These are phyloP conservation scores for Lobosporangium transversale DNA, from an alignment of 192 early-diverging fungal genomes.

Conservation along the genomic window DNA sequence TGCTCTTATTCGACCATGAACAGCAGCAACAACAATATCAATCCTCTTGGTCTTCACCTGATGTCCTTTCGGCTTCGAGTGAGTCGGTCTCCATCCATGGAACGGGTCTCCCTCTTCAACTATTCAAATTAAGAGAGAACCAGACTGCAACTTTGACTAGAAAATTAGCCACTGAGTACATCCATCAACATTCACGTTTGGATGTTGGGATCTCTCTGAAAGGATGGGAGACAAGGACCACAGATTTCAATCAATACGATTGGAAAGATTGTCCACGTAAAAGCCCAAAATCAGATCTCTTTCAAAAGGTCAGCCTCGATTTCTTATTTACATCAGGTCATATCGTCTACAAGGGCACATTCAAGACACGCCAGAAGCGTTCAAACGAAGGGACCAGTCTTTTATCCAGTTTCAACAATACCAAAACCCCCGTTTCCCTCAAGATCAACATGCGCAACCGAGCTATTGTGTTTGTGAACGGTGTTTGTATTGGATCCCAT, in stretches of 20 bases:
- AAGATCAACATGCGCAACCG: slow-evolving; percentile 79
- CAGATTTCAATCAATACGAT: slow-evolving; percentile 11
- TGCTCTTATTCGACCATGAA: slow-evolving; percentile 54
- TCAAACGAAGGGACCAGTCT: slow-evolving; percentile 8
- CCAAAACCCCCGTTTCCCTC: slow-evolving; percentile 55
- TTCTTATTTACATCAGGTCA: slow-evolving; percentile 39
- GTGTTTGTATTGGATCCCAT: slow-evolving; percentile 78
- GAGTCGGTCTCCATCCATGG: slow-evolving; percentile 8
- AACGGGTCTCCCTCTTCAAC: slow-evolving; percentile 8
- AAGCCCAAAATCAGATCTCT: slow-evolving; percentile 12
- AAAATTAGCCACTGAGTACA: slow-evolving; percentile 2
- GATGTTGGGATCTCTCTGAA: slow-evolving; percentile 8
- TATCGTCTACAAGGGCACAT: slow-evolving; percentile 35
- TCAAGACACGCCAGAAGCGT: slow-evolving; percentile 16
- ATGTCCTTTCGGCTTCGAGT: background rate
- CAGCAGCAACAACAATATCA: too few species aligned
- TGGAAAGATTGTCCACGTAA: slow-evolving; percentile 35
- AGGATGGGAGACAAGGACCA: slow-evolving; percentile 18
- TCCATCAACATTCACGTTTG: slow-evolving; percentile 5
- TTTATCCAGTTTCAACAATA: slow-evolving; percentile 23
- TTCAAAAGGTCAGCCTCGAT: slow-evolving; percentile 29
- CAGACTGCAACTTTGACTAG: slow-evolving; percentile 4
- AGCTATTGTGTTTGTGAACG: slow-evolving; percentile 76
- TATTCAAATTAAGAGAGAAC: slow-evolving; percentile 24
- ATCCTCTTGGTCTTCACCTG: slow-evolving; percentile 2